phyloP scores from a whole-genome alignment of 495 filamentous ascomycete species.

The Penicillium cinerascens region DNA sequence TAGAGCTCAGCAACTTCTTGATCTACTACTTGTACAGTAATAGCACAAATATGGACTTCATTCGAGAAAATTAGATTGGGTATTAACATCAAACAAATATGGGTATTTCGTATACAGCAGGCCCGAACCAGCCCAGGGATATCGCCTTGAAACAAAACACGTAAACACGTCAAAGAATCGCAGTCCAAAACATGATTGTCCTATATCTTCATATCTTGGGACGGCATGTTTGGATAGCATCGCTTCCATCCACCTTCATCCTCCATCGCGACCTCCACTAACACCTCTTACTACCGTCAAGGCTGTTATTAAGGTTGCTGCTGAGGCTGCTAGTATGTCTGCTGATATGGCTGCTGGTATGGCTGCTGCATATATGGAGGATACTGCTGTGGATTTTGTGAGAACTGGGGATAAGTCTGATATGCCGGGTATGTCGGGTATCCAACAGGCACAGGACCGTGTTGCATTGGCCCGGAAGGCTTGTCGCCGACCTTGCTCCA shows the following conservation, averaged over 20 bases:
- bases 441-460: neutral
- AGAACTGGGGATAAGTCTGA: slow-evolving; percentile 2
- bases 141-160: neutral
- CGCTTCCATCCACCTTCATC: neutral
- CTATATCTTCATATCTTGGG: too few relatives aligned
- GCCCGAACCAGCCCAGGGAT: neutral
- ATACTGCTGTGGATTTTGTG: slow-evolving; percentile 1
- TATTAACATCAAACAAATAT: slow-evolving; percentile 4
- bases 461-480: slow-evolving; percentile 3
- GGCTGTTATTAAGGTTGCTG: neutral
- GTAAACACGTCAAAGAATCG: neutral
- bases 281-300: too few relatives aligned
- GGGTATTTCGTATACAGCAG: slow-evolving; percentile 4
- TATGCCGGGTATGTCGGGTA: slow-evolving; percentile 1
- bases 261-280: neutral
- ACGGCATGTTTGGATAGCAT: too few relatives aligned
- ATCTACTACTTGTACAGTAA: too few relatives aligned
- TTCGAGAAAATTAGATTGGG: neutral
- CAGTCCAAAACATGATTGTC: neutral
- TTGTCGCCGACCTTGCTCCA: slow-evolving; percentile 16
- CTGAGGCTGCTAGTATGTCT: neutral
- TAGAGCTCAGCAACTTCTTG: too few relatives aligned
- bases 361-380: slow-evolving; percentile 1
- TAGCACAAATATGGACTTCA: too few relatives aligned
- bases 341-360: slow-evolving; percentile 3